phyloP scores from a whole-genome alignment of 148 eudicot genomes.

The Nepenthes mirabilis region DNA sequence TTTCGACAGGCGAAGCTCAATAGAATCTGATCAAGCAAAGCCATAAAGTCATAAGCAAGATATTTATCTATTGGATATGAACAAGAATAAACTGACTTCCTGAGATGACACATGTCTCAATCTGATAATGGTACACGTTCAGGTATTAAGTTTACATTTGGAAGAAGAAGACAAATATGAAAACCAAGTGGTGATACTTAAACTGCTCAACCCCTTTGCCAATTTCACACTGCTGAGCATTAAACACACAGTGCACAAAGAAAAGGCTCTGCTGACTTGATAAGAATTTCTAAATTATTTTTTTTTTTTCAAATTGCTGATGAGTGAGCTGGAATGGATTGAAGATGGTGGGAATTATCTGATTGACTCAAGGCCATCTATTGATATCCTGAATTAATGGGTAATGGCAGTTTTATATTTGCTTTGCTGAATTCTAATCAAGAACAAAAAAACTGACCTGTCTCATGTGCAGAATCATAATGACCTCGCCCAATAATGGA shows the following conservation, averaged over 20 bases:
- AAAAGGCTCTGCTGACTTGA: no score
- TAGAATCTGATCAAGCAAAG: conserved; percentile 25
- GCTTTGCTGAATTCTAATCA: background rate
- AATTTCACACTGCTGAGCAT: no score
- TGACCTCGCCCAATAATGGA: conserved; percentile 68
- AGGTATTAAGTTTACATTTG: no score
- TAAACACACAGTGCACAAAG: background rate
- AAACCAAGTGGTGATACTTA: no score
- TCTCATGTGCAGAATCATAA: conserved; percentile 64
- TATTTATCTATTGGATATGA: background rate
- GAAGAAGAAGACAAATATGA: no score
- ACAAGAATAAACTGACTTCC: no score
- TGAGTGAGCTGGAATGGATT: background rate
- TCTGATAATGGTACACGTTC: no score
- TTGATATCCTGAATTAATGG: conserved; percentile 52
- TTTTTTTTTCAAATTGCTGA: background rate
- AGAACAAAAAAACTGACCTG: conserved; percentile 29
- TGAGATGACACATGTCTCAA: no score
- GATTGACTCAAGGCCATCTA: no score
- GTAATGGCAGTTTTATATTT: conserved; percentile 26
- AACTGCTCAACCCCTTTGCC: no score
- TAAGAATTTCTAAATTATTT: background rate
- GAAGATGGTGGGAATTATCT: background rate
- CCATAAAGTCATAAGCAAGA: background rate
- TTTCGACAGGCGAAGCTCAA: conserved; percentile 42